Evolutionary conservation across 2,329 filamentous ascomycete species (phyloP).

Genomic region (Dryadomyces quercus-mongolicae): DNA sequence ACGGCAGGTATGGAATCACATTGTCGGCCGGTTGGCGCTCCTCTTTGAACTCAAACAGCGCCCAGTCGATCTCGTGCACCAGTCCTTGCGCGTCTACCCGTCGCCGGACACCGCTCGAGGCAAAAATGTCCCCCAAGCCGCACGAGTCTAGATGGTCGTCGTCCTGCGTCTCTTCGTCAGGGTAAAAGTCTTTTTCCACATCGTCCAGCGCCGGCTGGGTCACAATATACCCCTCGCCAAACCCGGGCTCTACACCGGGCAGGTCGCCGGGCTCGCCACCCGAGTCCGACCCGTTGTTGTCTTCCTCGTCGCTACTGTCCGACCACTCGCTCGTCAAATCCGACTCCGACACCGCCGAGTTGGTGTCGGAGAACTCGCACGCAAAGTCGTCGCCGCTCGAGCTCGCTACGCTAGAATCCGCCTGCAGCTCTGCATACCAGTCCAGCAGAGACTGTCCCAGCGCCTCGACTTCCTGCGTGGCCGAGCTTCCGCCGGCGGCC

Average conservation of each 20-base stretch:
- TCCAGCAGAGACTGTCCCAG: constrained; percentile 24
- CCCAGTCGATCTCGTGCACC: constrained; percentile 92
- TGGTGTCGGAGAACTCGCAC: constrained; percentile 50
- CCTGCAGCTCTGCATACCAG: constrained; percentile 26
- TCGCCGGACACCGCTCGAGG: constrained; percentile 78
- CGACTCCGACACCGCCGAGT: constrained; percentile 38
- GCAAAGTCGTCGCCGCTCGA: constrained; percentile 39
- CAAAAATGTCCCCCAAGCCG: constrained; percentile 71
- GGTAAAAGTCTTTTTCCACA: constrained; percentile 72
- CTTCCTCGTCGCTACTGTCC: constrained; percentile 33
- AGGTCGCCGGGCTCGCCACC: constrained; percentile 58
- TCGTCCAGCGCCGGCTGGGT: constrained; percentile 90
- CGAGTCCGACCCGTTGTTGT: constrained; percentile 10
- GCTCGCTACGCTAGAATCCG: constrained; percentile 25
- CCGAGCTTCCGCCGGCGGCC: constrained; percentile 14
- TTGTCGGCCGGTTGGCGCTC: constrained; percentile 63
- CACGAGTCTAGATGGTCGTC: constrained; percentile 76
- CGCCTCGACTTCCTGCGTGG: constrained; percentile 13
- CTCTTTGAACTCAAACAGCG: constrained; percentile 68
- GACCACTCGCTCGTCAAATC: constrained; percentile 38
- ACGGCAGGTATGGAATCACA: constrained; percentile 38
- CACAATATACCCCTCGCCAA: constrained; percentile 66
- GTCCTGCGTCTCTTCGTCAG: constrained; percentile 55
- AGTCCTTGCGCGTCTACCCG: constrained; percentile 56
- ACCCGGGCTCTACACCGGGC: constrained; percentile 61